Conservation (phyloP, 768 basidiomycete species). For the Mrakia gelida region DNA sequence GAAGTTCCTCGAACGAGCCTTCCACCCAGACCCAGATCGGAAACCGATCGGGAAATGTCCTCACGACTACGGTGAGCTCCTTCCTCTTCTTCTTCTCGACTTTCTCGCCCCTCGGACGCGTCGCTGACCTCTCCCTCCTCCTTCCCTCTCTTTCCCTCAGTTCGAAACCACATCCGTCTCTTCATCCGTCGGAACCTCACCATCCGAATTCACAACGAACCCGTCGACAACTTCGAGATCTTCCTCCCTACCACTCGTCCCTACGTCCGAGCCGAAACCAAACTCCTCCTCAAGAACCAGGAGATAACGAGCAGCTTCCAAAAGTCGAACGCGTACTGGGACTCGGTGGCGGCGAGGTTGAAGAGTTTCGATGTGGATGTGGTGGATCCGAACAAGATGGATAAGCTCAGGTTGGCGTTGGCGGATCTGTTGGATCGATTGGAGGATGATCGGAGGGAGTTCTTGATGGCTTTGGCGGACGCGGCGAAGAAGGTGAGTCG, state of each 20-base stretch:
- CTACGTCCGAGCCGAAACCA: constrained; percentile 76
- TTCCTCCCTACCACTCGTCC: constrained; percentile 84
- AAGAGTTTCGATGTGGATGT: constrained; percentile 42
- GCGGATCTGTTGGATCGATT: constrained; percentile 62
- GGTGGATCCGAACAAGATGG: constrained; percentile 41
- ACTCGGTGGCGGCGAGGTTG: constrained; percentile 47
- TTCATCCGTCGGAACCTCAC: constrained; percentile 61
- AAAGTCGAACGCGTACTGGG: constrained; percentile 57
- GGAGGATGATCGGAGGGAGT: constrained; percentile 59
- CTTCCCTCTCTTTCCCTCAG: constrained; percentile 40
- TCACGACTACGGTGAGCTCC: constrained; percentile 63
- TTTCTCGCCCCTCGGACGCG: background rate
- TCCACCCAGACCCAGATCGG: constrained; percentile 83
- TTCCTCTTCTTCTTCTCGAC: background rate
- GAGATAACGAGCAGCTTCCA: constrained; percentile 74
- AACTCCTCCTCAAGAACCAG: constrained; percentile 83
- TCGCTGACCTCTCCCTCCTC: background rate
- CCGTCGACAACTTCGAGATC: constrained; percentile 75
- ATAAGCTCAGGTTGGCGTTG: constrained; percentile 37
- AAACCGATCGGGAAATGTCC: constrained; percentile 82
- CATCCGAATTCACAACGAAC: constrained; percentile 75
- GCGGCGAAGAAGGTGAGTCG: constrained; percentile 60
- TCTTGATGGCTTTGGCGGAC: constrained; percentile 65
- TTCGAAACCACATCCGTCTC: constrained; percentile 85
- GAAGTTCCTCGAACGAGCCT: constrained; percentile 91